Evolutionary conservation across 2,329 filamentous ascomycete genomes (phyloP).

Genomic region (Fonsecaea nubica): DNA sequence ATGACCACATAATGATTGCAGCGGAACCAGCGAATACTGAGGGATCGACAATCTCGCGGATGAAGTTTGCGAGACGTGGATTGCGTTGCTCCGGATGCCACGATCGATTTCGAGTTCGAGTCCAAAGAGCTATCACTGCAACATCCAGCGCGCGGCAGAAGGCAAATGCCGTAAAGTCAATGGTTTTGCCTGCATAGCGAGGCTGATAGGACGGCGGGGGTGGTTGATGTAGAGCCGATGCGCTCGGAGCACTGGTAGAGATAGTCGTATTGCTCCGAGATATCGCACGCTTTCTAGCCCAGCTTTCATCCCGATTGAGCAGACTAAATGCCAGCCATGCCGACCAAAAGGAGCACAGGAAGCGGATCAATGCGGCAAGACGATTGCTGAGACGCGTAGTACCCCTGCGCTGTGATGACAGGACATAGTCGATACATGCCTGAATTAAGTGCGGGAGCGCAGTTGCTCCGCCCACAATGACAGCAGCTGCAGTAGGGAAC

Average conservation of each 20-base stretch:
- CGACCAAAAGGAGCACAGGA: conserved; percentile 56
- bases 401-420: conserved; percentile 27
- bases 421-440: conserved; percentile 41
- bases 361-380: conserved; percentile 40
- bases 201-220: conserved; percentile 39
- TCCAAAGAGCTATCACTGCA: conserved; percentile 70
- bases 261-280: conserved; percentile 29
- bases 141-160: conserved; percentile 75
- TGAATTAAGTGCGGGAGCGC: conserved; percentile 48
- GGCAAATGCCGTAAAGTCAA: conserved; percentile 83
- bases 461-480: conserved; percentile 60
- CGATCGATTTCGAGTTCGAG: conserved; percentile 48
- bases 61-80: conserved; percentile 48
- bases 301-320: conserved; percentile 49
- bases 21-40: conserved; percentile 74
- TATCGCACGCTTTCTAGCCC: conserved; percentile 34
- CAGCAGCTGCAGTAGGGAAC: conserved; percentile 51
- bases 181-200: conserved; percentile 70
- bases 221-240: conserved; percentile 31
- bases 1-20: conserved; percentile 85
- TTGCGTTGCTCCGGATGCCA: conserved; percentile 38
- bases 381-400: conserved; percentile 3
- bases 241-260: conserved; percentile 20
- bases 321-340: conserved; percentile 58
- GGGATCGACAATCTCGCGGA: conserved; percentile 64